Evolutionary conservation across 1,139 yeast species (phyloP).

Genomic region (Blastobotrys serpentis): DNA sequence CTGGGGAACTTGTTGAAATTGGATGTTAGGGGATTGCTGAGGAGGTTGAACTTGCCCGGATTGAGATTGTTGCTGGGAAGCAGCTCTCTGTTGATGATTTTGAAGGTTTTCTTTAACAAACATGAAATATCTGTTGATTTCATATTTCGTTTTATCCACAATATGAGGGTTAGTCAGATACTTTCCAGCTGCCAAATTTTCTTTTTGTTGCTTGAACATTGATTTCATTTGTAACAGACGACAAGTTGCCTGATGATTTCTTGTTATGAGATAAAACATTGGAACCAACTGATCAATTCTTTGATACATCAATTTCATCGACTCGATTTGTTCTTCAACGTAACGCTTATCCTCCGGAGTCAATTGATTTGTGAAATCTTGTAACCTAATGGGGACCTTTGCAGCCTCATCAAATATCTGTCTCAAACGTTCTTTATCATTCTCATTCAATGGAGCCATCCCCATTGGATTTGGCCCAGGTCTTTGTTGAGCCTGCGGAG

Average conservation of each 20-base stretch:
- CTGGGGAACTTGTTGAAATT: slow-evolving; percentile 7
- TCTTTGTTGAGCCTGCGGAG: slow-evolving; percentile 29
- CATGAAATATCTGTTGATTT: slow-evolving; percentile 71
- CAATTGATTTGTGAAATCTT: slow-evolving; percentile 61
- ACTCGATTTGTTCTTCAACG: slow-evolving; percentile 58
- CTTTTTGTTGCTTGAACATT: slow-evolving; percentile 75
- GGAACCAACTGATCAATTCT: slow-evolving; percentile 76
- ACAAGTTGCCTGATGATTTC: slow-evolving; percentile 71
- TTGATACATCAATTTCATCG: slow-evolving; percentile 61
- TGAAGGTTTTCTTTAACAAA: slow-evolving; percentile 59
- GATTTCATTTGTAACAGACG: slow-evolving; percentile 74
- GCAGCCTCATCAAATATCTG: slow-evolving; percentile 68
- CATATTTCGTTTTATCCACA: slow-evolving; percentile 65
- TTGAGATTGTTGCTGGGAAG: slow-evolving; percentile 12
- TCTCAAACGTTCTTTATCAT: slow-evolving; percentile 55
- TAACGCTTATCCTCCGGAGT: slow-evolving; percentile 62
- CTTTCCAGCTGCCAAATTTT: slow-evolving; percentile 59
- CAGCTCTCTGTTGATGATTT: slow-evolving; percentile 19
- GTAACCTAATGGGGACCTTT: slow-evolving; percentile 61
- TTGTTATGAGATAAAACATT: slow-evolving; percentile 69
- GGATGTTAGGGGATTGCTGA: background rate
- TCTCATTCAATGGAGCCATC: slow-evolving; percentile 34
- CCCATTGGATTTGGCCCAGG: slow-evolving; percentile 14
- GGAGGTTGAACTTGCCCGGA: slow-evolving; percentile 12
- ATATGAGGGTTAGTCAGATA: slow-evolving; percentile 68